Evolutionary conservation across 2,329 filamentous ascomycete species (phyloP), one percentile per base, ranked within the genome.

Genomic region (Whalleya microplaca): DNA sequence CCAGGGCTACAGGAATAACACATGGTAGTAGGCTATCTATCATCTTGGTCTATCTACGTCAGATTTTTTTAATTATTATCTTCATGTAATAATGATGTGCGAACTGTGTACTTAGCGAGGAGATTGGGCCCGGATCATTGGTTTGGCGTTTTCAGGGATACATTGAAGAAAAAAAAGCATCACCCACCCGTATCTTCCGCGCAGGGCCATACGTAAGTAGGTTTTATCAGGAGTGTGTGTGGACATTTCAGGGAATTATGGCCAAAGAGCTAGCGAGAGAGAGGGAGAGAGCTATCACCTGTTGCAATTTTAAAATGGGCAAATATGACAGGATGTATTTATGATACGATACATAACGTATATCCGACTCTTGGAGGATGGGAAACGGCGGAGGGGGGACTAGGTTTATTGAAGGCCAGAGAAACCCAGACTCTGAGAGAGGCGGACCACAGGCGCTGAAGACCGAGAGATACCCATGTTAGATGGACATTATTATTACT

Each of bases 141-240:
- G 42, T 44, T 53, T 21, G 60, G 60, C 60, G 60, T 63, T 63
- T 48, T 52, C 20, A 23, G 32, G 48, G 50, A 40, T 49, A 41
- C 37, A 46, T 45, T 48, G n/a, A n/a, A n/a, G n/a, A n/a, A n/a
- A n/a, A 43, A 45, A 45, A 49, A 56, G 60, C 55, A 63, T 63
- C 37, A 58, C 10, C n/a, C n/a, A n/a, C n/a, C n/a, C 48, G 55
- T 32, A 9, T 9, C 14, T 37, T 29, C 6, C 27, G 14, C 32
- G 32, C 16, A n/a, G 23, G 58, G 57, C 55, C 51, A 52, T 60
- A 49, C 2, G 47, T 50, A 45, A 45, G 37, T 47, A 41, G 51
- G 60, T 43, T 59, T n/a, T n/a, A n/a, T n/a, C n/a, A n/a, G n/a
- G n/a, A 48, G 21, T 14, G 3, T 37, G 32, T 37, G 32, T 37